Evolutionary conservation across 768 basidiomycete species (phyloP).

Genomic region (Mycena metata): DNA sequence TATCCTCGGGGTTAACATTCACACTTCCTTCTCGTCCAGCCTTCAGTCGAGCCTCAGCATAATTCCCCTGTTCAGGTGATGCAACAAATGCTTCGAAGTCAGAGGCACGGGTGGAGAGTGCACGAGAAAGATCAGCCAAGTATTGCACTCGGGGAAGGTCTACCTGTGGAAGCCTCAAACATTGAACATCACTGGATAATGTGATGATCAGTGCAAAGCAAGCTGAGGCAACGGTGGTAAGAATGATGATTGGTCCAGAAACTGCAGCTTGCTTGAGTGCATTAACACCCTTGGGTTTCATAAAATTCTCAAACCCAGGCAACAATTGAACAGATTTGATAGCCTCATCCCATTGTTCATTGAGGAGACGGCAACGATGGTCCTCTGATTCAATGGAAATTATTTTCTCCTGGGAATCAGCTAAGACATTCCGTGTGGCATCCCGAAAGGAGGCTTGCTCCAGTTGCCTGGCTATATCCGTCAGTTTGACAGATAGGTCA

Average conservation of each 20-base stretch:
- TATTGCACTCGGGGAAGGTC: not conserved
- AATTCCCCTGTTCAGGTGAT: not conserved
- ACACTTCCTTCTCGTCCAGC: not conserved
- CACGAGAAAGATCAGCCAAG: not conserved
- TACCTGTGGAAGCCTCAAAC: slow-evolving; percentile 3
- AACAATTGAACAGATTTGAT: slow-evolving; percentile 30
- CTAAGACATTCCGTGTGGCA: not conserved
- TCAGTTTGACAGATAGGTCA: slow-evolving; percentile 16
- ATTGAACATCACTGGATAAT: not conserved
- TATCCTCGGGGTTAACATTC: not conserved
- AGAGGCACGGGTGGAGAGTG: slow-evolving; percentile 4
- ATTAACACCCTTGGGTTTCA: slow-evolving; percentile 30
- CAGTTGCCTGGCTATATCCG: slow-evolving; percentile 1
- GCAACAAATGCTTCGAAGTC: not conserved
- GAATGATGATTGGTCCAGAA: slow-evolving; percentile 30
- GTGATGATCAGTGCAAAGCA: slow-evolving; percentile 31
- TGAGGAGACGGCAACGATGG: slow-evolving; percentile 33
- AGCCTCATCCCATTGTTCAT: slow-evolving; percentile 38
- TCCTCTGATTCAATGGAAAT: slow-evolving; percentile 38
- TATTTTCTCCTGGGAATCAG: slow-evolving; percentile 20
- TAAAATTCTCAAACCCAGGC: slow-evolving; percentile 40
- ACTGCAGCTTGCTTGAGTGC: not conserved
- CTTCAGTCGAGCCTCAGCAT: not conserved
- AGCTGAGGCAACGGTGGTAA: slow-evolving; percentile 18
- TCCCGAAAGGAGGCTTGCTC: slow-evolving; percentile 26